phyloP scores from a whole-genome alignment of 345 rosid species.

The Citrus glauca region DNA sequence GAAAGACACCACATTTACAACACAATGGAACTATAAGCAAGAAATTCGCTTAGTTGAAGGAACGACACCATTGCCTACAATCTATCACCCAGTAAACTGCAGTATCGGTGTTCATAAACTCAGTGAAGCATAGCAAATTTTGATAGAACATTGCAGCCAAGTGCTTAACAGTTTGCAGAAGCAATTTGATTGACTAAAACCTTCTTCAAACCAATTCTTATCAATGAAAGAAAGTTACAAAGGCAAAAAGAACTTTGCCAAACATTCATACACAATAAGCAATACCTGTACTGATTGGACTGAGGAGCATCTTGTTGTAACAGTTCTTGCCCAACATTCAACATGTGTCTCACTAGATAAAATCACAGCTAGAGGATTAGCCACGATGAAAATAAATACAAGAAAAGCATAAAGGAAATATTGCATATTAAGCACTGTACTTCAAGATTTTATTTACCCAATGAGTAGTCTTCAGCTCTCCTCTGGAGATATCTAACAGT shows the following conservation, averaged over 20 bases:
- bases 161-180: background rate
- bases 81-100: background rate
- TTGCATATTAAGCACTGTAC: background rate
- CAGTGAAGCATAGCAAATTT: background rate
- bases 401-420: background rate
- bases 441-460: conserved; percentile 40
- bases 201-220: background rate
- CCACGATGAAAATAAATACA: background rate
- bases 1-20: background rate
- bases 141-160: background rate
- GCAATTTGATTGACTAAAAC: background rate
- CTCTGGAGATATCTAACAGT: conserved; percentile 63
- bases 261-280: background rate
- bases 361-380: conserved; percentile 3
- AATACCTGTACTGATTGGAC: conserved; percentile 47
- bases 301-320: conserved; percentile 65
- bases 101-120: background rate
- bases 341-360: conserved; percentile 67
- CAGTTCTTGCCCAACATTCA: conserved; percentile 65
- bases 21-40: conserved; percentile 1
- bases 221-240: background rate
- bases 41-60: background rate
- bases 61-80: background rate
- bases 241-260: background rate
- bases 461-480: conserved; percentile 63